Percentiles rank a stretch among this genome's conserved stretches.
Conservation (phyloP, 495 filamentous ascomycete genomes). For the Neurospora sp. region DNA sequence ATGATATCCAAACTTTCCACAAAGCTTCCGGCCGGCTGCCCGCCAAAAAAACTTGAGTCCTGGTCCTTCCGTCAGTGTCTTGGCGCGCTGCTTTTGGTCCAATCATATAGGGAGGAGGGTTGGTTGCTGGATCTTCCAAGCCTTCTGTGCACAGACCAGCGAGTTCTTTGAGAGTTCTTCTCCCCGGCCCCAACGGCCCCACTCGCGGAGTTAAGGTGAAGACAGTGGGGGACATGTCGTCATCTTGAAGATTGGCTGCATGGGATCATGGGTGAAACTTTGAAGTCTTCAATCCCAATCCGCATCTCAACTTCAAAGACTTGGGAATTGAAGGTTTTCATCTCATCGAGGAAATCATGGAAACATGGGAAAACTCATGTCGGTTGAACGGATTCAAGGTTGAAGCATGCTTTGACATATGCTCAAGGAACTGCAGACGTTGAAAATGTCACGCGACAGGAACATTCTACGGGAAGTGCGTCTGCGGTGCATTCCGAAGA, state of each 20-base stretch:
- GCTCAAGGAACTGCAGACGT: not conserved
- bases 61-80: not conserved
- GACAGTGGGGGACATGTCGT: slow-evolving; percentile 12
- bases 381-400: not conserved
- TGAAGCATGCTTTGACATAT: not conserved
- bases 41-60: not conserved
- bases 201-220: not conserved
- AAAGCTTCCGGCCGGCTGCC: not conserved
- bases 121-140: not conserved
- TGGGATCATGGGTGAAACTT: not conserved
- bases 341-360: not conserved
- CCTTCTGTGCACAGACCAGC: not conserved
- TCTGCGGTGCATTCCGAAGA: not conserved
- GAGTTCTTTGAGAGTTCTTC: not conserved
- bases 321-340: not conserved
- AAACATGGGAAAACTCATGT: not conserved
- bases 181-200: not conserved
- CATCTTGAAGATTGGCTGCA: not conserved
- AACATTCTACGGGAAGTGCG: not conserved
- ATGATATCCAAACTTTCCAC: not conserved
- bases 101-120: not conserved
- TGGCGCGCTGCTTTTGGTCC: not conserved
- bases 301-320: not conserved
- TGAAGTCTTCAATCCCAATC: not conserved
- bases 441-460: not conserved